Evolutionary conservation across 768 basidiomycete genomes (phyloP).

Genomic region (Amanita rimosa): DNA sequence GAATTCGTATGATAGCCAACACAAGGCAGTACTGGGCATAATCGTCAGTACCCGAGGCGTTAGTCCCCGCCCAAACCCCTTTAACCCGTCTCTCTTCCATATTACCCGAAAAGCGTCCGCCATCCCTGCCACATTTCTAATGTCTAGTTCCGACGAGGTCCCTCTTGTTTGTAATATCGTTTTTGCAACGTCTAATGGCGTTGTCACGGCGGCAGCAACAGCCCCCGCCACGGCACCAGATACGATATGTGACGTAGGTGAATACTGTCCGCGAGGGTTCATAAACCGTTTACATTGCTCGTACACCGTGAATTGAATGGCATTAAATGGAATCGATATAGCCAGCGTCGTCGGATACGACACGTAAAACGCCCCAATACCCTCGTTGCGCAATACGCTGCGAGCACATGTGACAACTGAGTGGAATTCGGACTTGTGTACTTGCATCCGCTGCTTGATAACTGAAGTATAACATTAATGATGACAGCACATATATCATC

Average conservation of each 20-base stretch:
- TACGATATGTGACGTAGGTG: slow-evolving; percentile 85
- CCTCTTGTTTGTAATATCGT: slow-evolving; percentile 94
- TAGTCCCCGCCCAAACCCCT: slow-evolving; percentile 80
- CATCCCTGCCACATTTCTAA: slow-evolving; percentile 79
- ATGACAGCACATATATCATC: neutral
- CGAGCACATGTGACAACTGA: slow-evolving; percentile 80
- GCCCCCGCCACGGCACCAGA: slow-evolving; percentile 91
- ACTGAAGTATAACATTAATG: slow-evolving; percentile 37
- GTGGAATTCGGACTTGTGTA: slow-evolving; percentile 86
- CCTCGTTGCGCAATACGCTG: slow-evolving; percentile 78
- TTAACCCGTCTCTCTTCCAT: slow-evolving; percentile 73
- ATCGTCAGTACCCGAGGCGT: slow-evolving; percentile 88
- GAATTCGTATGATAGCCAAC: slow-evolving; percentile 97
- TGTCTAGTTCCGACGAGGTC: slow-evolving; percentile 73
- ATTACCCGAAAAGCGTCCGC: slow-evolving; percentile 82
- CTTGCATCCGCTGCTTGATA: slow-evolving; percentile 99
- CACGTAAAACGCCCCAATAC: slow-evolving; percentile 87
- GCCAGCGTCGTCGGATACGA: slow-evolving; percentile 97
- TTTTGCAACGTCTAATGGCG: slow-evolving; percentile 95
- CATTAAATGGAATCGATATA: slow-evolving; percentile 96
- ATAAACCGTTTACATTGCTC: slow-evolving; percentile 81
- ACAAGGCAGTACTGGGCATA: slow-evolving; percentile 94
- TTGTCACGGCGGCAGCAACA: slow-evolving; percentile 91
- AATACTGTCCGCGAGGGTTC: slow-evolving; percentile 82
- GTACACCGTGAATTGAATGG: slow-evolving; percentile 95